Evolutionary conservation across 768 basidiomycete genomes (phyloP), one percentile per base, ranked within the genome.

Genomic region (Fomitopsis pulvina): DNA sequence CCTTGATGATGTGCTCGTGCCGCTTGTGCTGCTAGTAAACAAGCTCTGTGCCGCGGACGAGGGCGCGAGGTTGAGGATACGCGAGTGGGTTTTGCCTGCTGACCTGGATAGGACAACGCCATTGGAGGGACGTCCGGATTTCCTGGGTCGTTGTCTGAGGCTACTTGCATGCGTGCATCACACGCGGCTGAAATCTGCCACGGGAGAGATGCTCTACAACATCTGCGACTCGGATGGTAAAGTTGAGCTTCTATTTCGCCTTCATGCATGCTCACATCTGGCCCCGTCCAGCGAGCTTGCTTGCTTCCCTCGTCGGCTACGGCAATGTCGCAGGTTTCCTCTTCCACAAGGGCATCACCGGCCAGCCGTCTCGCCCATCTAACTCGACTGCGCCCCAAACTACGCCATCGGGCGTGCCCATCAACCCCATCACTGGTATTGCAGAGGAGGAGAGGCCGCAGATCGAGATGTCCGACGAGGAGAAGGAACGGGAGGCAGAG

Each of bases 251-350:
- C 50, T 50, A 11, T 43, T 27, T 0, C 28, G 8, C 24, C 12
- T 5, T 29, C 9, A 16, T 18, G 24, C 40, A 25, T 29, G 34
- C 21, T 39, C 24, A 30, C 7, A 38, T 41, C 10, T 24, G 4
- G 12, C n/a, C 20, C 9, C 42, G 6, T 49, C 5, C 60, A 83
- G 92, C 87, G n/a, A 71, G 77, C 4, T 78, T 74, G 0, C 71
- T 98, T 14, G 79, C 81, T n/a, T 76, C 81, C 3, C 78, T 87
- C 39, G 77, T 96, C 46, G 95, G 95, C 6, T 99, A 99, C 59
- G 95, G 95, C 37, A 93, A 93, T 63, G 92, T 93, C 37, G 92
- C 93, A 0, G 96, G 96, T 0, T 88, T 92, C 74, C 74, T 99
- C 22, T 94, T 92, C 71, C 83, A 87, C 63, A 94, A 92, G 61